Conservation (phyloP, 228 moss, liverwort and hornwort genomes). For the Sphagnum magellanicum region DNA sequence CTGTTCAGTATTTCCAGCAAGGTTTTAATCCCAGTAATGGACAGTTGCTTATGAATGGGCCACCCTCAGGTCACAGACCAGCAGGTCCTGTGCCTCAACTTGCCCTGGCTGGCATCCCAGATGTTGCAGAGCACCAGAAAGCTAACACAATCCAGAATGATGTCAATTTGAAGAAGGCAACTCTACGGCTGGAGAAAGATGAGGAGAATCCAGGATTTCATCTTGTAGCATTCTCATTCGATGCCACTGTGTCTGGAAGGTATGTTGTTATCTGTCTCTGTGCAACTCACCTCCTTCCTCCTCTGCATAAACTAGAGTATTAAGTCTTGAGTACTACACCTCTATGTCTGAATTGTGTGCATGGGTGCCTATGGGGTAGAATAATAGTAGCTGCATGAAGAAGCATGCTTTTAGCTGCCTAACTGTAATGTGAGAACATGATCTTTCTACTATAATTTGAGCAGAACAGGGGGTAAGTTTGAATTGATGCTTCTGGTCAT, state of each 20-base stretch:
- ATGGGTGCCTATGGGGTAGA: too few species aligned
- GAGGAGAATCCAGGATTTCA: conserved; percentile 72
- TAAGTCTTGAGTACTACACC: too few species aligned
- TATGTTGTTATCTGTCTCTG: conserved; percentile 15
- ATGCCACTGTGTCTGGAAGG: conserved; percentile 89
- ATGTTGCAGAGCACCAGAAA: conserved; percentile 69
- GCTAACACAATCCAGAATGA: conserved; percentile 82
- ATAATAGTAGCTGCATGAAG: too few species aligned
- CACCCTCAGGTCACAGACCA: conserved; percentile 25
- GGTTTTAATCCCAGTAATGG: conserved; percentile 51
- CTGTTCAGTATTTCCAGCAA: conserved; percentile 50
- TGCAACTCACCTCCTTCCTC: neutral
- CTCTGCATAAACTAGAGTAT: neutral
- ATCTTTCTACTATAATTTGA: too few species aligned
- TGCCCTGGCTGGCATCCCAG: conserved; percentile 18
- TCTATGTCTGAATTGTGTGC: too few species aligned
- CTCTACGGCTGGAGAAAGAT: conserved; percentile 74
- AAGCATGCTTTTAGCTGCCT: too few species aligned
- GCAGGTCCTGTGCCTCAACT: conserved; percentile 16
- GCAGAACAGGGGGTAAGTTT: too few species aligned
- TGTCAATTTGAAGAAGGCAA: conserved; percentile 86
- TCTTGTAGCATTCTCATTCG: conserved; percentile 87
- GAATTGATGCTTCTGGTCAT: too few species aligned
- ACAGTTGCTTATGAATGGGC: conserved; percentile 71
- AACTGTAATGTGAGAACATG: too few species aligned